A percentile compares a stretch with the other conserved stretches of the same genome.
These are phyloP conservation scores for Cryomyces minteri DNA, from an alignment of 495 filamentous ascomycete species.

Conservation along the genomic window DNA sequence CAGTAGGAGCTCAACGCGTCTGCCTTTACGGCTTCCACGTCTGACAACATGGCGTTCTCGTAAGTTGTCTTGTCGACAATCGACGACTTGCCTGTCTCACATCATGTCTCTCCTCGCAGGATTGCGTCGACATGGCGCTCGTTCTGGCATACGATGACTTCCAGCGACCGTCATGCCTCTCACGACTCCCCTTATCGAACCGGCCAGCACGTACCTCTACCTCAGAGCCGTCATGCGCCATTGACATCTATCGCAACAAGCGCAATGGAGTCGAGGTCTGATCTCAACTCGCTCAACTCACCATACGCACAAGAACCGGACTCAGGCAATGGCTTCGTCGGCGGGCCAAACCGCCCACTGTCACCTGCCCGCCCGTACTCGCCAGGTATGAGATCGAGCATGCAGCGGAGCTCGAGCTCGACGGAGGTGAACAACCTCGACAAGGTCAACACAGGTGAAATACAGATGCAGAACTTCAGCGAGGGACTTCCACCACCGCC, in stretches of 20 bases:
- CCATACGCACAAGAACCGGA: conserved; percentile 35
- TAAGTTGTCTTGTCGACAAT: background rate
- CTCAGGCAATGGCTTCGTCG: conserved; percentile 31
- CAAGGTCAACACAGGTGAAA: conserved; percentile 52
- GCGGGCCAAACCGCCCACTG: conserved; percentile 38
- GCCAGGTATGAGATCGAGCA: conserved; percentile 67
- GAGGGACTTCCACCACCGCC: conserved; percentile 83
- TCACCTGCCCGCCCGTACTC: conserved; percentile 57
- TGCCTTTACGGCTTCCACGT: too few species aligned
- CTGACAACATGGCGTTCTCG: background rate
- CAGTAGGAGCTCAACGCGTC: too few species aligned
- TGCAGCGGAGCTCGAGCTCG: conserved; percentile 36
- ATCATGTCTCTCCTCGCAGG: conserved; percentile 17
- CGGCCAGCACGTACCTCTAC: conserved; percentile 17
- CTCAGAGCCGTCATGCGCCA: conserved; percentile 21
- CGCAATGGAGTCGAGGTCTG: conserved; percentile 39
- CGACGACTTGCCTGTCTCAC: background rate
- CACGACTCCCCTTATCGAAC: conserved; percentile 25
- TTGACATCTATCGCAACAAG: conserved; percentile 30
- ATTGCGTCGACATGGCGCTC: conserved; percentile 48
- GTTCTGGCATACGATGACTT: conserved; percentile 94
- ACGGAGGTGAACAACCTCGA: conserved; percentile 42
- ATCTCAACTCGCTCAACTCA: conserved; percentile 60
- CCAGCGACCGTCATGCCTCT: conserved; percentile 26
- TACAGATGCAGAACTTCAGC: conserved; percentile 91